Evolutionary conservation across 2,329 filamentous ascomycete species (phyloP).

Genomic region (Atkinsonella hypoxylon): DNA sequence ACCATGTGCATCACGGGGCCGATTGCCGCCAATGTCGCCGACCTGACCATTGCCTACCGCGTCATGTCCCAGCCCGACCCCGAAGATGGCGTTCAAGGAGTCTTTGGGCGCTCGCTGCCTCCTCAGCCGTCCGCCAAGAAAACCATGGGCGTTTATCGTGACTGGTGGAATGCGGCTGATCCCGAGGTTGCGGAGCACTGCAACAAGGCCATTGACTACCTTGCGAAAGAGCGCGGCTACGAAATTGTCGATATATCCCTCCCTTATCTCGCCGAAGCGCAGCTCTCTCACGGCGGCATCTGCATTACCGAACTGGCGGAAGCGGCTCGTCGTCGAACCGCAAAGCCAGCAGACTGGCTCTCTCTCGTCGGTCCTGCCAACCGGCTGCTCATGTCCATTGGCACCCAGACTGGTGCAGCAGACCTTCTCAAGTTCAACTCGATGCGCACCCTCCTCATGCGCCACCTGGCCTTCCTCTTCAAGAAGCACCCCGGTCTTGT

Average conservation of each 20-base stretch:
- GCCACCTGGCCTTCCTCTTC: constrained; percentile 62
- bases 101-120: constrained; percentile 48
- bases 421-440: constrained; percentile 66
- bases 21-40: constrained; percentile 61
- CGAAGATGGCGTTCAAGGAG: constrained; percentile 42
- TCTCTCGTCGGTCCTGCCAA: constrained; percentile 52
- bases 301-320: constrained; percentile 62
- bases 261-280: constrained; percentile 56
- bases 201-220: constrained; percentile 47
- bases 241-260: constrained; percentile 47
- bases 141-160: constrained; percentile 59
- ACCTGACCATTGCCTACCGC: constrained; percentile 73
- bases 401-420: constrained; percentile 47
- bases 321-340: constrained; percentile 28
- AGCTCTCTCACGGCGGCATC: constrained; percentile 64
- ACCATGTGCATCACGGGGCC: constrained; percentile 57
- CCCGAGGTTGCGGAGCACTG: constrained; percentile 50
- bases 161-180: constrained; percentile 38
- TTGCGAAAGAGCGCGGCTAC: constrained; percentile 37
- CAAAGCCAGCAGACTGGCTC: constrained; percentile 36
- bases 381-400: constrained; percentile 56
- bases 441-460: constrained; percentile 66
- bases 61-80: constrained; percentile 65
- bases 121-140: constrained; percentile 34
- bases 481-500: constrained; percentile 60